phyloP scores from a whole-genome alignment of 495 filamentous ascomycete genomes.

The Pseudevernia furfuracea region DNA sequence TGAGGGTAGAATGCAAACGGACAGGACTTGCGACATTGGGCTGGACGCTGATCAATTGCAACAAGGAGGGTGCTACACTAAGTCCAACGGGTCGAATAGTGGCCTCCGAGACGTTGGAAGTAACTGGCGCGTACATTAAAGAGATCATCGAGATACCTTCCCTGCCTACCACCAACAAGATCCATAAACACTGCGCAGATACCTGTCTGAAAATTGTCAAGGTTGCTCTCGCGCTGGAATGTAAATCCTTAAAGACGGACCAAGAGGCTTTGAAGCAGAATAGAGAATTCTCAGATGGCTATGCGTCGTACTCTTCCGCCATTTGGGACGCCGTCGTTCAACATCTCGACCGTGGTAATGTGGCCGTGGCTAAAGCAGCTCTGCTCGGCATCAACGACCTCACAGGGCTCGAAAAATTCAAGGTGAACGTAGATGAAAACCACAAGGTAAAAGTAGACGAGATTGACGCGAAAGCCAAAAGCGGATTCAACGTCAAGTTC shows the following conservation, averaged over 20 bases:
- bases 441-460: slow-evolving; percentile 49
- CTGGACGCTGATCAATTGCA: slow-evolving; percentile 46
- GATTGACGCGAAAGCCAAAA: slow-evolving; percentile 44
- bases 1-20: slow-evolving; percentile 44
- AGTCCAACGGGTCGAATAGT: slow-evolving; percentile 46
- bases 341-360: slow-evolving; percentile 54
- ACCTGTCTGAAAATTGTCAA: slow-evolving; percentile 38
- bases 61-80: slow-evolving; percentile 41
- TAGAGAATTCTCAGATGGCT: slow-evolving; percentile 55
- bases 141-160: slow-evolving; percentile 36
- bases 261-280: slow-evolving; percentile 55
- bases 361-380: slow-evolving; percentile 59
- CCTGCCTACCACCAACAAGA: slow-evolving; percentile 9
- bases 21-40: slow-evolving; percentile 44
- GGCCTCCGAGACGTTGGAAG: slow-evolving; percentile 46
- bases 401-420: slow-evolving; percentile 64
- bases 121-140: slow-evolving; percentile 43
- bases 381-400: slow-evolving; percentile 63
- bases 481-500: slow-evolving; percentile 67
- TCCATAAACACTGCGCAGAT: slow-evolving; percentile 14
- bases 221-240: slow-evolving; percentile 65
- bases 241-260: slow-evolving; percentile 63
- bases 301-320: slow-evolving; percentile 53
- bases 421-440: slow-evolving; percentile 47
- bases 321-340: slow-evolving; percentile 73